Conservation (phyloP, 108 stramenopile species). For the Cyclotella distinguenda region DNA sequence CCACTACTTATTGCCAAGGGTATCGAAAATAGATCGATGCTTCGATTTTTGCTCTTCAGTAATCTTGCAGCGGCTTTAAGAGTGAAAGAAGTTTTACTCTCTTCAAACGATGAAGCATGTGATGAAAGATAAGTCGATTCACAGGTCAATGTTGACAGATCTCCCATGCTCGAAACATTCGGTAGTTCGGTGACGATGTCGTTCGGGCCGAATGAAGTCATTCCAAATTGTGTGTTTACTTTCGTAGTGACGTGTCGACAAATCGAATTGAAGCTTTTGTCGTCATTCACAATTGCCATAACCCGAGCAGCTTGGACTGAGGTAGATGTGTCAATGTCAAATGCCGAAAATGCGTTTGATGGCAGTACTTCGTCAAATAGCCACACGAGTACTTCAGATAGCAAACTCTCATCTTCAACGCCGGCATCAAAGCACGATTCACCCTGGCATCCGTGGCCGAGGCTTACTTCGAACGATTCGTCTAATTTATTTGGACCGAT, state of each 20-base stretch:
- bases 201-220: neutral
- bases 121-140: constrained; percentile 9
- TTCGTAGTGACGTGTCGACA: constrained; percentile 48
- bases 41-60: constrained; percentile 27
- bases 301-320: constrained; percentile 41
- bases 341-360: constrained; percentile 40
- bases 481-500: constrained; percentile 10
- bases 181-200: constrained; percentile 6
- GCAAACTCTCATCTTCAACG: constrained; percentile 13
- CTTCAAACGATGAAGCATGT: constrained; percentile 4
- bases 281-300: constrained; percentile 41
- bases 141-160: constrained; percentile 17
- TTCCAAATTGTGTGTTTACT: constrained; percentile 25
- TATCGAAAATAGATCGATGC: constrained; percentile 35
- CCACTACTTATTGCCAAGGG: constrained; percentile 1
- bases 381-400: constrained; percentile 38
- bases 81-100: constrained; percentile 19
- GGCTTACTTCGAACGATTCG: constrained; percentile 35
- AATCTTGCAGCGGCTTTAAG: constrained; percentile 23
- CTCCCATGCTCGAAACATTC: constrained; percentile 13
- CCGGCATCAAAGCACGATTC: neutral
- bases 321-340: constrained; percentile 41
- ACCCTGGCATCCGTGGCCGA: neutral
- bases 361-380: constrained; percentile 41
- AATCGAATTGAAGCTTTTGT: constrained; percentile 58